Base-by-base conservation (phyloP, 257 asterid species). In the Ajuga chamaepitys region DNA sequence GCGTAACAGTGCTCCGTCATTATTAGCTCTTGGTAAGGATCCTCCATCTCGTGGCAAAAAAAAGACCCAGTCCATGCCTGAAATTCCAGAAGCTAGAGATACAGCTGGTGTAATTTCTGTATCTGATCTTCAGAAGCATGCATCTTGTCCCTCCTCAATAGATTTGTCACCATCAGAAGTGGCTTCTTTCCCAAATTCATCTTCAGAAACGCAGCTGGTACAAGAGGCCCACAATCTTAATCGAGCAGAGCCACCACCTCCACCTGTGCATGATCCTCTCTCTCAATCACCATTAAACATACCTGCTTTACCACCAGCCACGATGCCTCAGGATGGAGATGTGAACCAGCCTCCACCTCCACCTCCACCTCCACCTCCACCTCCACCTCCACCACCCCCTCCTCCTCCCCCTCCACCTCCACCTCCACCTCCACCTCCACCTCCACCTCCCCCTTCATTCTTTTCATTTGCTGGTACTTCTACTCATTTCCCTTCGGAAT, bases 1-100 rank as follows among this genome's bases (percentile, higher is more conserved):
- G 71, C 76, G 83, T 81, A 86, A 88, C 74, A 94, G 95, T 78
- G 93, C 95, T 74, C 95, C 96, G 41, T 81, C 92, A 78, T 83
- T 80, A 22, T 70, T 85, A 72, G 73, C 83, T 53, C 83, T 76
- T 53, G 74, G 88, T 52, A 87, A 85, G 73, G 90, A 80, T 58
- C 65, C 88, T 53, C 74, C 77, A 55, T 70, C 72, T 18, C 84
- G 77, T 53, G 87, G 76, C 16, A 93, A 84, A 73, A 76, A 83
- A 48, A 82, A 75, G 80, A 60, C 74, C 68, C 72, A 75, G 57
- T 67, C 77, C 59, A 42, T 70, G 74, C 76, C 70, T 77, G 66
- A 77, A 70, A 47, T 86, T 73, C 69, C 85, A 52, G 88, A 80
- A 73, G 68, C 71, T 61, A 64, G 67, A 65, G 55, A 71, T 55